phyloP scores from a whole-genome alignment of 2,329 filamentous ascomycete genomes.

The Aureobasidium sp. region DNA sequence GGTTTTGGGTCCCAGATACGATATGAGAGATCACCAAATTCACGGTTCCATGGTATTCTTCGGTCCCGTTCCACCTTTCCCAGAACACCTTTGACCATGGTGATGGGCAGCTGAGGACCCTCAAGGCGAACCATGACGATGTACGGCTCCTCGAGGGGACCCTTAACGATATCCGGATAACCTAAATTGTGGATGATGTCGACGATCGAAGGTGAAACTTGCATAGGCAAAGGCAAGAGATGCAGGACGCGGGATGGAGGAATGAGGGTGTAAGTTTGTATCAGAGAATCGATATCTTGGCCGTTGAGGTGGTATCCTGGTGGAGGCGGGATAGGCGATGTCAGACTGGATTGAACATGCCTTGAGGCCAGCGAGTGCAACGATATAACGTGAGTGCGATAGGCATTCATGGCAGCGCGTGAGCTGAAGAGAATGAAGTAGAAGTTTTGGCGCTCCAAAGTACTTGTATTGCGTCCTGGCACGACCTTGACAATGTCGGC shows the following conservation, averaged over 20 bases:
- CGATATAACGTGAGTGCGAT: conserved; percentile 48
- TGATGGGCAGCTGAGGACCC: conserved; percentile 26
- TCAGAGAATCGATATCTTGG: conserved; percentile 38
- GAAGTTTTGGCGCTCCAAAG: conserved; percentile 55
- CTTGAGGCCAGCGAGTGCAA: conserved; percentile 43
- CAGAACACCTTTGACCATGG: conserved; percentile 23
- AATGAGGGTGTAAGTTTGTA: conserved; percentile 45
- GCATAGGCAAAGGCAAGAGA: conserved; percentile 24
- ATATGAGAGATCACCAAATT: conserved; percentile 18
- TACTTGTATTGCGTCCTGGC: conserved; percentile 57
- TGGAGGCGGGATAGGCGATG: conserved; percentile 38
- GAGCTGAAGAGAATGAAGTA: conserved; percentile 66
- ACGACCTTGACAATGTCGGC: conserved; percentile 53
- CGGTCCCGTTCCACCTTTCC: conserved; percentile 14
- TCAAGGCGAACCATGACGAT: conserved; percentile 30
- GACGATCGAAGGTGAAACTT: conserved; percentile 25
- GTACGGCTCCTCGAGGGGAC: conserved; percentile 25
- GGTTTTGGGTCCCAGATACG: conserved; percentile 22
- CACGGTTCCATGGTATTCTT: conserved; percentile 20
- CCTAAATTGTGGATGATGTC: conserved; percentile 33
- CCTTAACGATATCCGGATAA: conserved; percentile 23
- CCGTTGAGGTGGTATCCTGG: conserved; percentile 39
- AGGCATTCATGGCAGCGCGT: conserved; percentile 52
- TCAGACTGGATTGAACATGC: conserved; percentile 37
- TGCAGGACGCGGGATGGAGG: conserved; percentile 28